These are phyloP conservation scores for Inga laurina DNA, from an alignment of 306 rosid species.

Conservation along the genomic window DNA sequence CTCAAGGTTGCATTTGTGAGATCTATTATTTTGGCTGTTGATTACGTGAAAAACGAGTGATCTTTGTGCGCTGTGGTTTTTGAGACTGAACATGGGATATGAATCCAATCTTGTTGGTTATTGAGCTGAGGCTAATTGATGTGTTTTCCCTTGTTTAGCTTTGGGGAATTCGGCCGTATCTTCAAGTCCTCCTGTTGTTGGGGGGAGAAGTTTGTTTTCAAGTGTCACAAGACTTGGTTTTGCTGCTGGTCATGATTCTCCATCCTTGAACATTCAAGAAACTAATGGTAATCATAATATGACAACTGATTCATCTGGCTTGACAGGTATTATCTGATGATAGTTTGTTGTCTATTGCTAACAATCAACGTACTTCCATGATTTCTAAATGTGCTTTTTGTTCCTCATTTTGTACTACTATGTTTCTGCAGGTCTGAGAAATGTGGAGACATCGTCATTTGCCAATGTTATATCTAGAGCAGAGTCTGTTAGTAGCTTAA, in stretches of 20 bases:
- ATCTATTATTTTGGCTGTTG: neutral
- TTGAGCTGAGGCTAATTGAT: constrained; percentile 15
- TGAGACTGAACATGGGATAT: neutral
- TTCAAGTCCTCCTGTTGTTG: constrained; percentile 75
- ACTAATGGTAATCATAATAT: constrained; percentile 37
- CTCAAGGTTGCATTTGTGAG: constrained; percentile 16
- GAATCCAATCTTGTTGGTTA: neutral
- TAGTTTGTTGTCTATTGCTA: neutral
- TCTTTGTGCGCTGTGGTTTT: constrained; percentile 5
- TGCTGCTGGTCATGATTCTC: constrained; percentile 95
- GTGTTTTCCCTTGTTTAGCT: constrained; percentile 49
- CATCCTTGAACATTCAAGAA: constrained; percentile 71
- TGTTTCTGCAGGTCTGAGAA: constrained; percentile 46
- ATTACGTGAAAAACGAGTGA: neutral
- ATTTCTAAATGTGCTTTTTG: constrained; percentile 1
- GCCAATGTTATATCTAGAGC: constrained; percentile 71
- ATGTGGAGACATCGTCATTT: constrained; percentile 63
- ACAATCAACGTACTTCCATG: constrained; percentile 4
- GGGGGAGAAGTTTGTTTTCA: constrained; percentile 77
- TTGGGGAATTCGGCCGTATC: constrained; percentile 71
- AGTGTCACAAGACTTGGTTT: constrained; percentile 88
- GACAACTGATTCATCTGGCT: constrained; percentile 41
- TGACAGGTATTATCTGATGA: constrained; percentile 44
- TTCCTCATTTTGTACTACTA: neutral
- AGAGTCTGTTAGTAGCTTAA: constrained; percentile 45